phyloP scores from a whole-genome alignment of 305 asterid species.

The Andrographis paniculata region DNA sequence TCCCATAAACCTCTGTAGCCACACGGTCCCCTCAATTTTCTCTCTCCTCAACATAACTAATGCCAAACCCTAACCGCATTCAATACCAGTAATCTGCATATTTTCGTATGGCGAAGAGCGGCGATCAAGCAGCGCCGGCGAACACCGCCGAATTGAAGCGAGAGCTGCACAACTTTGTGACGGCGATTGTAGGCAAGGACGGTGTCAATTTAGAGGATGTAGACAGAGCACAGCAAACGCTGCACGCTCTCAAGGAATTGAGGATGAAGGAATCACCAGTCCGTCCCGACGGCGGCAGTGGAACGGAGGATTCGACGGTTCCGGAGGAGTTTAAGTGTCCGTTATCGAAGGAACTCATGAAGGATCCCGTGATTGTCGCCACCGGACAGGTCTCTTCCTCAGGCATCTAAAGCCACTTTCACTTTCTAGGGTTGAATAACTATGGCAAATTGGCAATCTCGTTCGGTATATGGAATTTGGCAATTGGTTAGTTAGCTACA shows the following conservation, averaged over 20 bases:
- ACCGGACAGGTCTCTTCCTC: constrained; percentile 37
- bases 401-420: not conserved
- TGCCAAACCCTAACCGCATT: not conserved
- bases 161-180: constrained; percentile 57
- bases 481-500: too few relatives aligned
- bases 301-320: constrained; percentile 14
- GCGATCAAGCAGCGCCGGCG: constrained; percentile 38
- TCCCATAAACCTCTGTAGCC: too few relatives aligned
- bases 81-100: too few relatives aligned
- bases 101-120: constrained; percentile 78
- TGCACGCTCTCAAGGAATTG: constrained; percentile 44
- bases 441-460: too few relatives aligned
- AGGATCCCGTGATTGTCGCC: constrained; percentile 53
- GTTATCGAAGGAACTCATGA: constrained; percentile 46
- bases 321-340: constrained; percentile 63
- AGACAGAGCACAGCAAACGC: constrained; percentile 49
- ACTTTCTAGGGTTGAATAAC: too few relatives aligned
- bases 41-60: too few relatives aligned
- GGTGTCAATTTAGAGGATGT: constrained; percentile 48
- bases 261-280: constrained; percentile 37
- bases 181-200: constrained; percentile 50
- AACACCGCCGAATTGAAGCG: constrained; percentile 50
- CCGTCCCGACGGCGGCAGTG: constrained; percentile 22
- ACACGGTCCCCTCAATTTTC: too few relatives aligned
- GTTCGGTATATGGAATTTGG: too few relatives aligned